Base-by-base conservation (phyloP, 2,329 filamentous ascomycete genomes). In the Microsporum canis region DNA sequence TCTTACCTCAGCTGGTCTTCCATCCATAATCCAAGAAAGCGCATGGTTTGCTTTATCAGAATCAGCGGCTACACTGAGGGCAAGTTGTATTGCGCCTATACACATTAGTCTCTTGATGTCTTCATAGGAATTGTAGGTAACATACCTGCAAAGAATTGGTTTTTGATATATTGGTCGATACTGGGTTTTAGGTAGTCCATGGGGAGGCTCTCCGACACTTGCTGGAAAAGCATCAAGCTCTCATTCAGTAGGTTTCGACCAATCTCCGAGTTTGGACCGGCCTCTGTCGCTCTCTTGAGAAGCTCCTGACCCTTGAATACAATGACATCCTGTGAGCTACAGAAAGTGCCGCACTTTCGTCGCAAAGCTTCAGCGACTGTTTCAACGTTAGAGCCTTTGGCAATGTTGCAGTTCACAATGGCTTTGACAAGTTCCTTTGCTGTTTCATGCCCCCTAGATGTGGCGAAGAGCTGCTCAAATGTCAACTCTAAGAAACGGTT, bases 251-350 rank as follows among this genome's bases (percentile, higher is more conserved):
- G 77, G 51, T 86, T 85, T 38, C 91, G 85, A 4, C 88, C 89
- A 59, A 84, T 80, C 66, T 91, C 92, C 3, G 85, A 85, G 69
- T 91, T 89, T 3, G 81, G 78, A 7, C 85, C 84, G 56, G 88
- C 84, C 71, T 96, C 91, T 1, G 86, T 85, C 0, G 92, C 92
- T 66, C 89, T 84, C 78, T 96, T 95, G 59, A 97, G 78, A 68
- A 92, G 88, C 73, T 99, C 94, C 71, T 97, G 92, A 0, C 94
- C 94, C 75, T 96, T 97, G 84, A 99, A 99, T 67, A 96, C 92
- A 65, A 97, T 86, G 1, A 97, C 94, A 76, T 99, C 94, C 65
- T 99, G 92, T 0, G 92, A 86, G 69, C 91, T 96, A 73, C 94
- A 99, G 81, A 99, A 99, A 75, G 88, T 96, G 64, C 94, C 95